Conservation (phyloP, 441 rosid species). For the Rhodomyrtus psidioides region DNA sequence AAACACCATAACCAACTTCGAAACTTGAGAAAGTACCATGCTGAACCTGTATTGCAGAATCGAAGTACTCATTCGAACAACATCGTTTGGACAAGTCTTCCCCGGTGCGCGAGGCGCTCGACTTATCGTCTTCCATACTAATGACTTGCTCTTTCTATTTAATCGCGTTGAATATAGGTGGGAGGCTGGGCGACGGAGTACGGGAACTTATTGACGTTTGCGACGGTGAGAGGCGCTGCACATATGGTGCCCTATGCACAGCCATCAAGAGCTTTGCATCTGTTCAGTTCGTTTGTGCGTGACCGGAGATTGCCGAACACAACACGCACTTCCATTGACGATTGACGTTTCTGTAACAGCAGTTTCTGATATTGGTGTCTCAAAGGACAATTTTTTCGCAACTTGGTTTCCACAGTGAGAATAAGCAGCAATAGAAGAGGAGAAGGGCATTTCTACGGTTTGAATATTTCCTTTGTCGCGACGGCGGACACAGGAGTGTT, state of each 20-base stretch:
- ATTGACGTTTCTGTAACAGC: background rate
- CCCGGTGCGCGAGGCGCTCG: background rate
- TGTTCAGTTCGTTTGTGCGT: slow-evolving; percentile 61
- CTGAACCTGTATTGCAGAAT: background rate
- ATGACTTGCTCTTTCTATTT: background rate
- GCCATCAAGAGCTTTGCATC: slow-evolving; percentile 80
- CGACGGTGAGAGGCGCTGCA: slow-evolving; percentile 75
- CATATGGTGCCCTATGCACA: slow-evolving; percentile 92
- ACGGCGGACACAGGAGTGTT: background rate
- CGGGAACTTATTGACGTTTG: slow-evolving; percentile 68
- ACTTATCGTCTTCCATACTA: background rate
- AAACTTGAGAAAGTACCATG: background rate
- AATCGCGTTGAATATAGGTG: slow-evolving; percentile 27
- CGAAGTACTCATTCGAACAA: background rate
- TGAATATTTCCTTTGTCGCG: background rate
- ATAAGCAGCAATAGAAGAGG: background rate
- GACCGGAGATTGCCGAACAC: slow-evolving; percentile 60
- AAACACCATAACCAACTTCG: background rate
- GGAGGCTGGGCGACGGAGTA: slow-evolving; percentile 85
- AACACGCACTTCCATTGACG: slow-evolving; percentile 29
- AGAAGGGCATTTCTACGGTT: background rate
- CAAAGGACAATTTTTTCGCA: background rate
- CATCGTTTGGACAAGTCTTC: background rate
- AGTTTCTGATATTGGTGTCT: background rate
- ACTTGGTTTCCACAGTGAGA: background rate